Evolutionary conservation across 2,329 filamentous ascomycete genomes (phyloP).

Genomic region (Aureobasidium sp.): DNA sequence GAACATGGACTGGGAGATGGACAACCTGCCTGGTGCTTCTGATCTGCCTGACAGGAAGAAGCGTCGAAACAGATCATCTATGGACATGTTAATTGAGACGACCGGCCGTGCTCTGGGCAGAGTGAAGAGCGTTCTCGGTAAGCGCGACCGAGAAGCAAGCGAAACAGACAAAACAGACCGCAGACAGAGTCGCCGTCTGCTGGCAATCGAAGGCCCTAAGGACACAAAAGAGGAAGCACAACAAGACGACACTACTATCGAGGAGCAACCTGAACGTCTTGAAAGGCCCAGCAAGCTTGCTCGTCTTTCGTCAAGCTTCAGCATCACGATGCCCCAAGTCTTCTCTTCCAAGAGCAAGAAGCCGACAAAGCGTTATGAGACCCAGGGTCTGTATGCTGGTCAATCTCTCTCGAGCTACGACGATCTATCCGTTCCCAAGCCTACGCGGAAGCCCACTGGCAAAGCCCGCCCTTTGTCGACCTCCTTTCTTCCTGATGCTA

Average conservation of each 20-base stretch:
- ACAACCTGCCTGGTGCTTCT: conserved; percentile 5
- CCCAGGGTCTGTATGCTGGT: conserved; percentile 79
- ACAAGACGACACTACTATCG: background rate
- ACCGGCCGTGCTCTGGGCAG: conserved; percentile 8
- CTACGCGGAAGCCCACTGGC: background rate
- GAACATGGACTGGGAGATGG: conserved; percentile 29
- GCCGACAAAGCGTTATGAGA: conserved; percentile 65
- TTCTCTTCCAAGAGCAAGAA: conserved; percentile 22
- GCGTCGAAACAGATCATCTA: conserved; percentile 2
- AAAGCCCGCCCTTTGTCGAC: conserved; percentile 2
- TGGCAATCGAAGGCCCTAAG: background rate
- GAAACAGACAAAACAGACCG: conserved; percentile 20
- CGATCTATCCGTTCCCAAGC: background rate
- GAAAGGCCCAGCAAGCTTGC: conserved; percentile 13
- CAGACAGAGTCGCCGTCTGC: conserved; percentile 10
- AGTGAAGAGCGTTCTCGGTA: conserved; percentile 23
- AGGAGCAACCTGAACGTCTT: conserved; percentile 1
- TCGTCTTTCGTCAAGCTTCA: conserved; percentile 10
- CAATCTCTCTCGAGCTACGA: conserved; percentile 44
- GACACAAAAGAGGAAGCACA: background rate
- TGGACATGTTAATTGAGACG: conserved; percentile 13
- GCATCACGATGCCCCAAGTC: conserved; percentile 2
- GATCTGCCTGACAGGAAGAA: conserved; percentile 8
- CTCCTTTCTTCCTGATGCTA: conserved; percentile 12
- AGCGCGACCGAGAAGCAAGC: conserved; percentile 28